Conservation (phyloP, 2,329 filamentous ascomycete genomes). For the Aspergillus jensenii region DNA sequence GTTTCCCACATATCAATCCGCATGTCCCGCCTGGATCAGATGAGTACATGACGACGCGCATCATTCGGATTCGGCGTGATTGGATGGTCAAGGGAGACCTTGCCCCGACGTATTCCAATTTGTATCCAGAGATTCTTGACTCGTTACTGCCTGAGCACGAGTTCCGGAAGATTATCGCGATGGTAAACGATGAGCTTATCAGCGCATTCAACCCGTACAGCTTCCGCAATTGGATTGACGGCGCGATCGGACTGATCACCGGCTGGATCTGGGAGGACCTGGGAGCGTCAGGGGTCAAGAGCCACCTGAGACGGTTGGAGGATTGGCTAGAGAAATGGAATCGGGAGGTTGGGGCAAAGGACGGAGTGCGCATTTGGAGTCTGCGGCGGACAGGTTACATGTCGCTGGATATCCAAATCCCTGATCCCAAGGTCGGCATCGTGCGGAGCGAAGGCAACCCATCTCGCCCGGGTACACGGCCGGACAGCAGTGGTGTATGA, state of each 20-base stretch:
- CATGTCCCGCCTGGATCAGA: conserved; percentile 78
- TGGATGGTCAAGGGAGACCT: conserved; percentile 89
- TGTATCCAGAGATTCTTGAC: conserved; percentile 94
- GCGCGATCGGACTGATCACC: conserved; percentile 74
- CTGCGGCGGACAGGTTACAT: conserved; percentile 84
- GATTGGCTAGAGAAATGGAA: conserved; percentile 88
- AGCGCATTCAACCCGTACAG: conserved; percentile 79
- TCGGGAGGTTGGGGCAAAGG: conserved; percentile 56
- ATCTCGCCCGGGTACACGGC: conserved; percentile 36
- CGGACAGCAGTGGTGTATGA: conserved; percentile 32
- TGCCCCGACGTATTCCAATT: conserved; percentile 88
- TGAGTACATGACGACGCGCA: conserved; percentile 74
- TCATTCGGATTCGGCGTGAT: conserved; percentile 88
- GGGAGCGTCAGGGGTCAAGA: conserved; percentile 74
- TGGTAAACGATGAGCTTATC: conserved; percentile 74
- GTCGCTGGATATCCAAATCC: conserved; percentile 57
- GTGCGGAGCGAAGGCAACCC: conserved; percentile 36
- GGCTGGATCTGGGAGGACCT: conserved; percentile 95
- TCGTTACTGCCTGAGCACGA: conserved; percentile 81
- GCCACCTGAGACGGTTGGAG: conserved; percentile 69
- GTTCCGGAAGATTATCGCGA: conserved; percentile 78
- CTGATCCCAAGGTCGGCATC: conserved; percentile 50
- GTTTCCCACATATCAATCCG: conserved; percentile 88
- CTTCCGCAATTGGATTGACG: conserved; percentile 75
- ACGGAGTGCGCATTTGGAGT: conserved; percentile 72